Evolutionary conservation across 2,329 filamentous ascomycete species (phyloP).

Genomic region (Colletotrichum sp.): DNA sequence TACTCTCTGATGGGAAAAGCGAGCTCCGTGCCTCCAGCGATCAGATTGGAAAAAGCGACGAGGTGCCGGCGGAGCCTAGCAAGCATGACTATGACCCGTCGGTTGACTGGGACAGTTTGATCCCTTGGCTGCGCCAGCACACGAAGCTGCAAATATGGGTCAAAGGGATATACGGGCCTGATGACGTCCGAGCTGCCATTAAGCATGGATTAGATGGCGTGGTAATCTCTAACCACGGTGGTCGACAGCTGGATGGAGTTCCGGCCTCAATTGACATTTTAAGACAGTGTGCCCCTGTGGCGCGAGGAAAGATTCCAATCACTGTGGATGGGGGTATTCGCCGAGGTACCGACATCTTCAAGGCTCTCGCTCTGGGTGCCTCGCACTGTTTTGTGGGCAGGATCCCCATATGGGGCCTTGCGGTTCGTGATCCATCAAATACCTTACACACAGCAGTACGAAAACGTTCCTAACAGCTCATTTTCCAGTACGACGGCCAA

Average conservation of each 20-base stretch:
- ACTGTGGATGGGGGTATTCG: slow-evolving; percentile 62
- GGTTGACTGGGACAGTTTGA: slow-evolving; percentile 48
- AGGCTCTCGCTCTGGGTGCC: slow-evolving; percentile 57
- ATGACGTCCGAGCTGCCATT: slow-evolving; percentile 46
- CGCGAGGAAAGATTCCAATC: slow-evolving; percentile 42
- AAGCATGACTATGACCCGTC: neutral
- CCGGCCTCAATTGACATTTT: slow-evolving; percentile 24
- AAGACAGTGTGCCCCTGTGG: slow-evolving; percentile 53
- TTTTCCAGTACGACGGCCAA: slow-evolving; percentile 27
- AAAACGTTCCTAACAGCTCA: neutral
- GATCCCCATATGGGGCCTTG: slow-evolving; percentile 4
- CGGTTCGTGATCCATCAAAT: neutral
- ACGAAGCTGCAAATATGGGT: slow-evolving; percentile 53
- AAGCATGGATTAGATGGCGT: slow-evolving; percentile 65
- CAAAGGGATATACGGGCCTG: slow-evolving; percentile 33
- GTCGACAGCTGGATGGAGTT: slow-evolving; percentile 55
- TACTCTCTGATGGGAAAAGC: slow-evolving; percentile 19
- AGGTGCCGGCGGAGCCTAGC: neutral
- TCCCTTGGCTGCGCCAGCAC: slow-evolving; percentile 50
- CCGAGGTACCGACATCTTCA: slow-evolving; percentile 60
- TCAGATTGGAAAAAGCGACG: neutral
- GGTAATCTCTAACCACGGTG: slow-evolving; percentile 74
- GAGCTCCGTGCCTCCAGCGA: slow-evolving; percentile 10
- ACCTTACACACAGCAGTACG: neutral
- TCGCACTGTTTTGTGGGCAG: slow-evolving; percentile 5